Evolutionary conservation across 176 grass and related monocot genomes (phyloP), one percentile per base, ranked within the genome.

Genomic region (Paspalum vaginatum): DNA sequence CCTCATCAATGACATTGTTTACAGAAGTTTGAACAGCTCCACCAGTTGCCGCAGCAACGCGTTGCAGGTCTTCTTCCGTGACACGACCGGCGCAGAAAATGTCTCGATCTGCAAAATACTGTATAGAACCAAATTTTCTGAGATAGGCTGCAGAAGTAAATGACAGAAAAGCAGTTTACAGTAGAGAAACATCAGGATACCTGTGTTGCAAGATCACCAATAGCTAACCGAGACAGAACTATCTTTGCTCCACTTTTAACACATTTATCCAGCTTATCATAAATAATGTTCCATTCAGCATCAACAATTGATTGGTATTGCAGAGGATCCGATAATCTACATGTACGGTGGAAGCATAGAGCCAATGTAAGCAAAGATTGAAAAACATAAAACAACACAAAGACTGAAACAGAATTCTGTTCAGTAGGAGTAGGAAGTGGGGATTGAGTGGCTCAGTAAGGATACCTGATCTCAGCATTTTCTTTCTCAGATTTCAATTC

Each of bases 231-330:
- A 50, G 95, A 98, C 1, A 98, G 81, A 75, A 98, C 81, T 55
- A 98, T 98, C 86, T 94, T 98, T 75, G 92, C 92, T 21, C 90
- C 92, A 21, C 88, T 98, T 79, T 99, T 64, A 24, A 99, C 96
- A 86, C 96, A 99, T 74, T 99, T 99, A 84, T 99, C 96, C 67
- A 99, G 75, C 73, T 99, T 99, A 56, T 98, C 92, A 78, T 99
- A 99, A 51, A 99, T 99, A 82, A 99, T 99, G 82, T 99, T 95
- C 92, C 96, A 99, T 78, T 95, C 96, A 75, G 96, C 96, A 91
- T 99, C 93, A 75, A 99, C 92, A 65, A 99, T 95, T 81, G 96
- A 99, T 78, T 99, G 96, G 78, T 99, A 99, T 65, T 99, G 96
- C 32, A 95, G 16, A 63, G 96, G 95, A 58, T 97, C 95, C 22